Evolutionary conservation across 2,329 filamentous ascomycete species (phyloP).

Genomic region (Cercospora sp.): DNA sequence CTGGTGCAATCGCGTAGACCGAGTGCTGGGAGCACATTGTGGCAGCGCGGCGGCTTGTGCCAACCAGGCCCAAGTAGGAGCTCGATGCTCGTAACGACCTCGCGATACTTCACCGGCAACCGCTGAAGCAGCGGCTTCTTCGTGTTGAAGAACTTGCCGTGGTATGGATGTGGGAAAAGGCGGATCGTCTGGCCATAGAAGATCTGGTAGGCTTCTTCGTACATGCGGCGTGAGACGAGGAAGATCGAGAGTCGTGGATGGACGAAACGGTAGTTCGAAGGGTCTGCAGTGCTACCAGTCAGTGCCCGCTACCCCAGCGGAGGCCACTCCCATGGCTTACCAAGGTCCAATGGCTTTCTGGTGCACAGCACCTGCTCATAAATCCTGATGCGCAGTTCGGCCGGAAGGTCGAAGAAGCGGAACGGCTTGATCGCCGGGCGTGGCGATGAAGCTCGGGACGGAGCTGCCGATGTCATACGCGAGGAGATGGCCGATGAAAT

Average conservation of each 20-base stretch:
- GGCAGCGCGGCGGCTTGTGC: conserved; percentile 67
- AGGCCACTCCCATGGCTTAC: conserved; percentile 23
- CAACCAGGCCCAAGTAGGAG: conserved; percentile 73
- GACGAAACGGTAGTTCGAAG: conserved; percentile 64
- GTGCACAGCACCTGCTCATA: conserved; percentile 65
- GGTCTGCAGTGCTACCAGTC: conserved; percentile 46
- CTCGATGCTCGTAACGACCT: conserved; percentile 64
- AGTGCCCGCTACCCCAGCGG: neutral
- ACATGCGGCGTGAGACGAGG: conserved; percentile 61
- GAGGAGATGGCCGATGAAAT: conserved; percentile 32
- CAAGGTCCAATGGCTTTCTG: conserved; percentile 62
- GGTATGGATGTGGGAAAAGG: conserved; percentile 66
- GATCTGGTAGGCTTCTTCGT: conserved; percentile 63
- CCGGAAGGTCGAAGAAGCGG: conserved; percentile 66
- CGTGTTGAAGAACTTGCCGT: conserved; percentile 68
- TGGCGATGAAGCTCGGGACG: conserved; percentile 32
- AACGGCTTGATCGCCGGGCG: conserved; percentile 49
- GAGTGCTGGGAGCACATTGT: conserved; percentile 66
- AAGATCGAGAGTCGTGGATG: conserved; percentile 60
- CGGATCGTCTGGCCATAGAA: conserved; percentile 68
- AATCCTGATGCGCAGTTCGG: conserved; percentile 68
- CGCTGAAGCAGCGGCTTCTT: conserved; percentile 71
- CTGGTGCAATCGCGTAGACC: conserved; percentile 64
- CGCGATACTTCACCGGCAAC: conserved; percentile 61
- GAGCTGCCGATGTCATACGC: conserved; percentile 27